A percentile compares a stretch with the other conserved stretches of the same genome.
These are phyloP conservation scores for Rosa rugosa DNA, from an alignment of 306 rosid genomes.

Conservation along the genomic window DNA sequence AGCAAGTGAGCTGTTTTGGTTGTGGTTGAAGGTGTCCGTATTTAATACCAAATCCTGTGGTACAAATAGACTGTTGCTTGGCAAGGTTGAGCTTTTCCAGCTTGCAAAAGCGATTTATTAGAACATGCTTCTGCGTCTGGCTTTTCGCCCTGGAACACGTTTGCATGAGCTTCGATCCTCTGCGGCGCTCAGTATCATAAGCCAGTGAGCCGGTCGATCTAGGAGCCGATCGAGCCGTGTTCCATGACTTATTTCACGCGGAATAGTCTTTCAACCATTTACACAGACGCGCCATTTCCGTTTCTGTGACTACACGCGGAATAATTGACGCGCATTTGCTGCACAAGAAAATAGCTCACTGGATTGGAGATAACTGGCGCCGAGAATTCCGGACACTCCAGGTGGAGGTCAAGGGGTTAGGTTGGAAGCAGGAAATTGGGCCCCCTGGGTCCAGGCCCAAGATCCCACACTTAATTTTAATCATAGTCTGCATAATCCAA, in stretches of 20 bases:
- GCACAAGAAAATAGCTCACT: neutral
- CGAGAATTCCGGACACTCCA: slow-evolving; percentile 51
- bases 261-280: slow-evolving; percentile 6
- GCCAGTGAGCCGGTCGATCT: neutral
- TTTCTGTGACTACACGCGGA: neutral
- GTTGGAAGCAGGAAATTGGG: slow-evolving; percentile 5
- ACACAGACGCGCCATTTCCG: neutral
- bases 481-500: neutral
- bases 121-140: slow-evolving; percentile 32
- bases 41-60: neutral
- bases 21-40: too few relatives aligned
- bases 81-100: slow-evolving; percentile 29
- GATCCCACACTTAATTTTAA: neutral
- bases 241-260: slow-evolving; percentile 25
- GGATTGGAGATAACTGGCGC: slow-evolving; percentile 34
- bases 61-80: slow-evolving; percentile 10
- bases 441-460: neutral
- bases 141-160: slow-evolving; percentile 23
- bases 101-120: slow-evolving; percentile 24
- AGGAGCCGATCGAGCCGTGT: slow-evolving; percentile 5
- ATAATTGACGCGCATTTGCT: slow-evolving; percentile 3
- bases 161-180: neutral
- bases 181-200: neutral
- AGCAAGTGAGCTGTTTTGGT: neutral
- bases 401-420: slow-evolving; percentile 37